Conservation (phyloP, 176 grass and related monocot genomes). For the Chloris gayana region DNA sequence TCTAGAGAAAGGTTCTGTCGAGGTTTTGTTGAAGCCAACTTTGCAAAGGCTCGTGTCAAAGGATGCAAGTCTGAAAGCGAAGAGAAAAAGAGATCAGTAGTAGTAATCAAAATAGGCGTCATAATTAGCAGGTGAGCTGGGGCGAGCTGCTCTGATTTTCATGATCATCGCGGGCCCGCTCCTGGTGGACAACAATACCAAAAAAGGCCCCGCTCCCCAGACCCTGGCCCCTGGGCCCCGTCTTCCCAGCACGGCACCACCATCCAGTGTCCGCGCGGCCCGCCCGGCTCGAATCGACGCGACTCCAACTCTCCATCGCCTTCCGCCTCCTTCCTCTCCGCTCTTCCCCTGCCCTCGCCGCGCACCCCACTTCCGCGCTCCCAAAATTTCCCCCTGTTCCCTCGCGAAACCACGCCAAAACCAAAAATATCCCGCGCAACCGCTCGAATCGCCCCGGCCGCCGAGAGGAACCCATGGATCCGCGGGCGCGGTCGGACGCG, state of each 20-base stretch:
- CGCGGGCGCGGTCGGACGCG: conserved; percentile 41
- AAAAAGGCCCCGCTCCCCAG: background rate
- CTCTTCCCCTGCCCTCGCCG: conserved; percentile 15
- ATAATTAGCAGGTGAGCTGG: conserved; percentile 45
- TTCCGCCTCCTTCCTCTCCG: background rate
- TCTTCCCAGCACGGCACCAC: conserved; percentile 32
- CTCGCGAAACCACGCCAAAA: conserved; percentile 41
- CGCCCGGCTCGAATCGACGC: conserved; percentile 28
- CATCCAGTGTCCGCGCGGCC: conserved; percentile 32
- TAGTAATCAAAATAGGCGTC: background rate
- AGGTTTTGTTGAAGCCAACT: background rate
- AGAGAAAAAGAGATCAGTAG: background rate
- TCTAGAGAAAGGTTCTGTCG: background rate
- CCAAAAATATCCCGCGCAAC: conserved; percentile 46
- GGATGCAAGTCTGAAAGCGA: background rate
- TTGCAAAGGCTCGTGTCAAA: background rate
- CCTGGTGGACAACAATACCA: conserved; percentile 16
- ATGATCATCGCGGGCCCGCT: conserved; percentile 16
- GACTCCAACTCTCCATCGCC: background rate
- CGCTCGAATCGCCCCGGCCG: conserved; percentile 15
- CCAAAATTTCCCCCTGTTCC: conserved; percentile 31
- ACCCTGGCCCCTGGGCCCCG: conserved; percentile 10
- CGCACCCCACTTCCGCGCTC: conserved; percentile 25
- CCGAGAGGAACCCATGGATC: conserved; percentile 37
- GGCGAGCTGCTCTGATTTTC: conserved; percentile 32